Percentiles rank a stretch among this genome's conserved stretches.
These are phyloP conservation scores for Ogataea ramenticola DNA, from an alignment of 805 yeast species.

Conservation along the genomic window DNA sequence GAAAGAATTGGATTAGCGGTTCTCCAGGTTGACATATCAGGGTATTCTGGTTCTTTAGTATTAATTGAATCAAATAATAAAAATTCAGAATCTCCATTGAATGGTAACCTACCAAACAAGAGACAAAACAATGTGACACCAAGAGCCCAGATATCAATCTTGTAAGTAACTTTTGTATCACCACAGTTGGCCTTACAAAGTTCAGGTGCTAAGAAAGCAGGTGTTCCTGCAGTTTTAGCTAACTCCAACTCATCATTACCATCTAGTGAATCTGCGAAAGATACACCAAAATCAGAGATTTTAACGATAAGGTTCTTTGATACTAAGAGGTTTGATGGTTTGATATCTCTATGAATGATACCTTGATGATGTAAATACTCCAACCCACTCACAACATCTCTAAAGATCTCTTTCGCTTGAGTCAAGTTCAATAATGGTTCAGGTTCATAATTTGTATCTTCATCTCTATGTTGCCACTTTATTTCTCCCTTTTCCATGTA, in stretches of 20 bases:
- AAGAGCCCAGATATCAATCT: slow-evolving; percentile 95
- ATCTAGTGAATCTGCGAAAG: slow-evolving; percentile 53
- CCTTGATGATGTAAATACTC: slow-evolving; percentile 90
- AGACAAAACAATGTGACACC: slow-evolving; percentile 90
- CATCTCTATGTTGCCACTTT: slow-evolving; percentile 55
- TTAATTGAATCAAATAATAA: slow-evolving; percentile 80
- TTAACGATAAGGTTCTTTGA: slow-evolving; percentile 68
- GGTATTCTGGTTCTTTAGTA: slow-evolving; percentile 51
- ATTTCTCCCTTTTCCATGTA: slow-evolving; percentile 89
- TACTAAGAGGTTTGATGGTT: slow-evolving; percentile 85
- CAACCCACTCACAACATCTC: slow-evolving; percentile 81
- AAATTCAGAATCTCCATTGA: slow-evolving; percentile 79
- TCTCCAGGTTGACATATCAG: slow-evolving; percentile 30
- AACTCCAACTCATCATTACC: slow-evolving; percentile 65
- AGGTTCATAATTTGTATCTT: slow-evolving; percentile 14
- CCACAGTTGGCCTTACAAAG: slow-evolving; percentile 53
- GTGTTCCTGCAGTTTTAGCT: slow-evolving; percentile 96
- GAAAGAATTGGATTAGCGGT: slow-evolving; percentile 14
- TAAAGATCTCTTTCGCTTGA: slow-evolving; percentile 62
- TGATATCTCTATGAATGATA: slow-evolving; percentile 89
- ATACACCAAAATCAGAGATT: slow-evolving; percentile 95
- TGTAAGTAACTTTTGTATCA: slow-evolving; percentile 57
- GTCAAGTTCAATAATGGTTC: slow-evolving; percentile 64
- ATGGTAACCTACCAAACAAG: slow-evolving; percentile 83
- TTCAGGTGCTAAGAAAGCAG: slow-evolving; percentile 95